Conservation (phyloP, 345 rosid species). For the Eutrema japonicum region DNA sequence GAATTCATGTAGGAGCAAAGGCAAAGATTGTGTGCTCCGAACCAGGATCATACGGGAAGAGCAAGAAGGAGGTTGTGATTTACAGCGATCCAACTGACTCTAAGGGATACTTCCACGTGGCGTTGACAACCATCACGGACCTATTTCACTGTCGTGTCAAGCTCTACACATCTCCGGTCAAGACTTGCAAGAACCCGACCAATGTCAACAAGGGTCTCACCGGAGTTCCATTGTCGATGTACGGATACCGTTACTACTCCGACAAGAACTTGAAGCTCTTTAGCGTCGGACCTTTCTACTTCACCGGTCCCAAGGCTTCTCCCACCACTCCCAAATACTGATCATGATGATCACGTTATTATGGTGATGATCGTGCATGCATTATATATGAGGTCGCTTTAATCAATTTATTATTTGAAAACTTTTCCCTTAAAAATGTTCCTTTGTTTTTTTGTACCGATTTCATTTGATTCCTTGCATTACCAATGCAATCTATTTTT, state of each 20-base stretch:
- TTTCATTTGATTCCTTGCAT: slow-evolving; percentile 22
- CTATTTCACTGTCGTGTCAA: slow-evolving; percentile 54
- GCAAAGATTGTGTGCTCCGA: slow-evolving; percentile 55
- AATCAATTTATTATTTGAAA: slow-evolving; percentile 3
- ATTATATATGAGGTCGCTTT: slow-evolving; percentile 10
- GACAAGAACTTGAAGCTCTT: slow-evolving; percentile 51
- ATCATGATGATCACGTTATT: slow-evolving; percentile 19
- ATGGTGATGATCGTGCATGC: slow-evolving; percentile 11
- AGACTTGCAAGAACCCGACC: slow-evolving; percentile 53
- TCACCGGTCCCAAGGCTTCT: slow-evolving; percentile 43
- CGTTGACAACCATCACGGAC: slow-evolving; percentile 40
- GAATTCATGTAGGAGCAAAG: slow-evolving; percentile 50
- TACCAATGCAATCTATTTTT: slow-evolving; percentile 18
- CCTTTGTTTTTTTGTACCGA: slow-evolving; percentile 17
- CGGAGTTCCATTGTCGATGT: slow-evolving; percentile 54
- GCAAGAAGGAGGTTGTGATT: slow-evolving; percentile 44
- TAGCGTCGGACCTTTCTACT: slow-evolving; percentile 48
- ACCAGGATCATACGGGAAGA: slow-evolving; percentile 45
- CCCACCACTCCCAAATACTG: slow-evolving; percentile 40
- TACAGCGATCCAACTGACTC: slow-evolving; percentile 52
- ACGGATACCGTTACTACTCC: slow-evolving; percentile 43
- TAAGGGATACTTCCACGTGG: slow-evolving; percentile 56
- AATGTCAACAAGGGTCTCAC: slow-evolving; percentile 56
- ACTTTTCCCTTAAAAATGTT: neutral
- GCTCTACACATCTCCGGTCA: slow-evolving; percentile 53